Conservation (phyloP, 352 stramenopile genomes). For the Globisporangium barbulae region DNA sequence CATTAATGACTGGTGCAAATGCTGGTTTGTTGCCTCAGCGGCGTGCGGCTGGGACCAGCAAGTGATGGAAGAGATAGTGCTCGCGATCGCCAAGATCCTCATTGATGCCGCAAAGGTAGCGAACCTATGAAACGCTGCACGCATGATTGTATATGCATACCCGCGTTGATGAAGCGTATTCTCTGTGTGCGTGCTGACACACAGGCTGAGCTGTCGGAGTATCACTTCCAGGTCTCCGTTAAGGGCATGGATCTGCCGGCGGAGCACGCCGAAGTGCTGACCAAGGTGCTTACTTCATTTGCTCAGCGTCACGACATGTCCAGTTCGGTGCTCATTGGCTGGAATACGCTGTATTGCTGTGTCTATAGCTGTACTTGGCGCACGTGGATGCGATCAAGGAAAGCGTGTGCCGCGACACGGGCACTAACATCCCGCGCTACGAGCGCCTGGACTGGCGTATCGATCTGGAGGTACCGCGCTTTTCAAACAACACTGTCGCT, state of each 20-base stretch:
- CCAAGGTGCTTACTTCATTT: conserved; percentile 27
- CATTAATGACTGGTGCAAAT: not conserved
- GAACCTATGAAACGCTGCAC: not conserved
- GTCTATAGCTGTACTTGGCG: conserved; percentile 42
- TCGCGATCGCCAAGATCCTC: conserved; percentile 69
- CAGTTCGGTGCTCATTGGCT: not conserved
- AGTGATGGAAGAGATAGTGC: conserved; percentile 49
- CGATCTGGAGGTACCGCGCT: conserved; percentile 57
- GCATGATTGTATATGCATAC: not conserved
- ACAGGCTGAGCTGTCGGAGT: conserved; percentile 42
- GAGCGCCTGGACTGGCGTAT: conserved; percentile 75
- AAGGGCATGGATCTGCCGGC: conserved; percentile 40
- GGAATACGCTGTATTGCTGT: not conserved
- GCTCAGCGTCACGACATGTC: not conserved
- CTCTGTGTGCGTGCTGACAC: not conserved
- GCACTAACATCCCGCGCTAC: conserved; percentile 50
- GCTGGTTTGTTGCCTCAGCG: conserved; percentile 25
- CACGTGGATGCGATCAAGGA: conserved; percentile 50
- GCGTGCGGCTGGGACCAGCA: conserved; percentile 53
- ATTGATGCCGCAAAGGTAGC: conserved; percentile 67
- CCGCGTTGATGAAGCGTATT: not conserved
- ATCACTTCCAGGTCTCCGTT: conserved; percentile 41
- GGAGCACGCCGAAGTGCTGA: conserved; percentile 41
- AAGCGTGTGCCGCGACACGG: conserved; percentile 37
- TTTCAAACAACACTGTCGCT: not conserved